Conservation (phyloP, 306 rosid species). For the Rosa persica region DNA sequence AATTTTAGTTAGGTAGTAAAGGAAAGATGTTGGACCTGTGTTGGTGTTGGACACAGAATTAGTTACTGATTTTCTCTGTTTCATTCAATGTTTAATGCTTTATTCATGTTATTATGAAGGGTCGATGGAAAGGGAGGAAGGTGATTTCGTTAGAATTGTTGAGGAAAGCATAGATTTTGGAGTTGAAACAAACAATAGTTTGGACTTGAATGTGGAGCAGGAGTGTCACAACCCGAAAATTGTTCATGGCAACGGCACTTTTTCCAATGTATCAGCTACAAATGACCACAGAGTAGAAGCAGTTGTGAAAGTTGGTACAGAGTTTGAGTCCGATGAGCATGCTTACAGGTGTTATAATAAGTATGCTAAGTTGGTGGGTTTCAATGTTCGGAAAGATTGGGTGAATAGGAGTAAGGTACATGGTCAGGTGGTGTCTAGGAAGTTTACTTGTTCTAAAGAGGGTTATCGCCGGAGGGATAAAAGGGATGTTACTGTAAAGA, state of each 20-base stretch:
- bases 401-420: constrained; percentile 67
- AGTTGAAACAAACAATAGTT: constrained; percentile 33
- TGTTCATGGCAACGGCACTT: constrained; percentile 28
- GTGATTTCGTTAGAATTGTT: constrained; percentile 28
- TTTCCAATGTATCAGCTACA: constrained; percentile 14
- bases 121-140: constrained; percentile 48
- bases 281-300: constrained; percentile 8
- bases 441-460: constrained; percentile 68
- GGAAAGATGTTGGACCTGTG: background rate
- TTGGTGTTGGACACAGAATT: background rate
- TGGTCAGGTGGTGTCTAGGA: constrained; percentile 71
- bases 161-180: constrained; percentile 34
- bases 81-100: background rate
- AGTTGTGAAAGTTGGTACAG: constrained; percentile 39
- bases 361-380: constrained; percentile 60
- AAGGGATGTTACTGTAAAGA: constrained; percentile 54
- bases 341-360: constrained; percentile 53
- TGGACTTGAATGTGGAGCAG: constrained; percentile 53
- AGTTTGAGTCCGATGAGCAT: constrained; percentile 62
- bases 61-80: background rate
- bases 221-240: constrained; percentile 38
- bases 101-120: constrained; percentile 35
- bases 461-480: constrained; percentile 61
- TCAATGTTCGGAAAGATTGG: constrained; percentile 70
- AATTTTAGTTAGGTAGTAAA: background rate